Conservation (phyloP, 768 basidiomycete genomes). For the Candolleomyces efflorescens region DNA sequence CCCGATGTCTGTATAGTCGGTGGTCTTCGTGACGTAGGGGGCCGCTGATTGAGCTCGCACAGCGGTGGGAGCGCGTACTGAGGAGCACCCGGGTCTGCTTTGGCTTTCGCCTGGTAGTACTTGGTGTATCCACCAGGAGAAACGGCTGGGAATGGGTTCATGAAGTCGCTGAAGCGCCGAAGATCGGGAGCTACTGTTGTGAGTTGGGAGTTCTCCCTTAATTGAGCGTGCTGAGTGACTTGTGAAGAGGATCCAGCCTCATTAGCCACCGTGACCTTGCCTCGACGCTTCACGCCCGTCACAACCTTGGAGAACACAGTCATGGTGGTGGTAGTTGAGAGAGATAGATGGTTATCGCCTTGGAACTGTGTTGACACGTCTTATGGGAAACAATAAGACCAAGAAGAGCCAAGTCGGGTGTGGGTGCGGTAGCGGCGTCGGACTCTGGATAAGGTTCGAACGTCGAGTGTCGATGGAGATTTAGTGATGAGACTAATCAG, state of each 20-base stretch:
- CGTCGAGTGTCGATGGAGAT: not conserved
- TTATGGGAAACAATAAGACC: slow-evolving; percentile 7
- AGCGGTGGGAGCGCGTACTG: slow-evolving; percentile 4
- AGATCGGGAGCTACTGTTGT: slow-evolving; percentile 31
- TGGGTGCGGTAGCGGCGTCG: not conserved
- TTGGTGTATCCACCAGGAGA: slow-evolving; percentile 36
- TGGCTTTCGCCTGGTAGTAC: slow-evolving; percentile 28
- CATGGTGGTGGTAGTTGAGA: not conserved
- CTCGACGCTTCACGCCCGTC: slow-evolving; percentile 15
- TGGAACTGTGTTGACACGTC: not conserved
- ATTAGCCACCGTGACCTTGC: slow-evolving; percentile 10
- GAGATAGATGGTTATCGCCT: slow-evolving; percentile 4
- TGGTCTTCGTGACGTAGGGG: not conserved
- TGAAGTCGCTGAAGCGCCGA: slow-evolving; percentile 30
- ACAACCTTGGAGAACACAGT: slow-evolving; percentile 6
- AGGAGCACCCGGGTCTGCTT: slow-evolving; percentile 1
- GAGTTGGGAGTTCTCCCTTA: not conserved
- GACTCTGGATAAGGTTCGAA: slow-evolving; percentile 1
- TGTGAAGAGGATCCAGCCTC: not conserved
- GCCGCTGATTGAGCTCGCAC: slow-evolving; percentile 10
- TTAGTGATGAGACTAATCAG: not conserved
- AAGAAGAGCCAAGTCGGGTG: slow-evolving; percentile 4
- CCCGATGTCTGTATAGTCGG: not conserved
- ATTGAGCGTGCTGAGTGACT: not conserved
- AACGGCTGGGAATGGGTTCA: slow-evolving; percentile 35